Conservation (phyloP, 495 filamentous ascomycete species). For the Annulohypoxylon stygium region DNA sequence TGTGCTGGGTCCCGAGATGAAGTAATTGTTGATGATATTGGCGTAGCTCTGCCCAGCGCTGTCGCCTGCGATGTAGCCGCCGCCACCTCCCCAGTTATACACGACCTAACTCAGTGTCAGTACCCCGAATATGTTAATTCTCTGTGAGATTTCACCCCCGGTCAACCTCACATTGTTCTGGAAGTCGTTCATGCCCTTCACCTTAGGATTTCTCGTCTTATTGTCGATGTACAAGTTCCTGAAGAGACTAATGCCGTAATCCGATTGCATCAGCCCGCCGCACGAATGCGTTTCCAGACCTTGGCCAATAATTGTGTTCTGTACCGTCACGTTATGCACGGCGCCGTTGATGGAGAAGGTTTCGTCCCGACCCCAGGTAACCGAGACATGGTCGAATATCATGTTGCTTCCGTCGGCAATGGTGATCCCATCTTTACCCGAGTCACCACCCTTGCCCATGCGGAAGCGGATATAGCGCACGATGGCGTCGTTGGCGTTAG, state of each 20-base stretch:
- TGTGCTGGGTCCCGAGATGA: conserved; percentile 58
- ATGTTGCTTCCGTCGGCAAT: conserved; percentile 56
- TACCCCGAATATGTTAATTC: neutral
- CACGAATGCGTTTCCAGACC: conserved; percentile 54
- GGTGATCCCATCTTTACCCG: conserved; percentile 57
- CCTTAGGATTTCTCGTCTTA: conserved; percentile 51
- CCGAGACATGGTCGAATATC: conserved; percentile 58
- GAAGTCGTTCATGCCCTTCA: conserved; percentile 50
- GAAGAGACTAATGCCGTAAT: conserved; percentile 51
- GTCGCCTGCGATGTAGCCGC: conserved; percentile 56
- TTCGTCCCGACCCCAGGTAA: conserved; percentile 54
- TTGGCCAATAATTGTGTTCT: conserved; percentile 60
- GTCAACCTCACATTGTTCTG: conserved; percentile 43
- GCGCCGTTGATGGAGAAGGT: conserved; percentile 54
- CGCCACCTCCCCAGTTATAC: conserved; percentile 57
- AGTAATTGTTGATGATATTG: conserved; percentile 60
- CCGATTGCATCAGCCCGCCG: conserved; percentile 50
- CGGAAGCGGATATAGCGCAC: conserved; percentile 58
- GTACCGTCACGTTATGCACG: conserved; percentile 56
- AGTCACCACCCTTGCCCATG: conserved; percentile 53
- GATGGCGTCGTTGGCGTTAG: conserved; percentile 54
- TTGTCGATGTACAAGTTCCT: conserved; percentile 60
- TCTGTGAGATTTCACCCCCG: neutral
- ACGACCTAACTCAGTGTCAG: conserved; percentile 43
- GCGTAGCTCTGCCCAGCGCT: conserved; percentile 52